Percentiles rank a stretch among this genome's conserved stretches.
Conservation (phyloP, 768 basidiomycete species). For the Podaxis sp. region DNA sequence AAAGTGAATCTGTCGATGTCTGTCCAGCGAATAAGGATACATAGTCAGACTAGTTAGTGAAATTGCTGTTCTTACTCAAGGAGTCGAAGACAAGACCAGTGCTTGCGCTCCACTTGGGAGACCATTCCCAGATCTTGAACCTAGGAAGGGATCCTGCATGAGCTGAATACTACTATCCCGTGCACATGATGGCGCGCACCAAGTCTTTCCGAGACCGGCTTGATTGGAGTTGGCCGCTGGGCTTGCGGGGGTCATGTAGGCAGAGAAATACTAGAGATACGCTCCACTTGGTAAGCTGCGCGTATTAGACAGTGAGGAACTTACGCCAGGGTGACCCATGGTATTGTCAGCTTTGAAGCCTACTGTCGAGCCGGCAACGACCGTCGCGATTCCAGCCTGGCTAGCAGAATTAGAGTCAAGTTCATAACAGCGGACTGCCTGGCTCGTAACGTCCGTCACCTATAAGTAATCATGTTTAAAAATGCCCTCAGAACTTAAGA, state of each 20-base stretch:
- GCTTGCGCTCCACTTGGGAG: slow-evolving; percentile 27
- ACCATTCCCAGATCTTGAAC: slow-evolving; percentile 44
- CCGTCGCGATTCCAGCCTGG: slow-evolving; percentile 27
- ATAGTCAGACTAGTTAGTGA: neutral
- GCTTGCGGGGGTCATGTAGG: slow-evolving; percentile 29
- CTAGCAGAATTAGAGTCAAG: slow-evolving; percentile 28
- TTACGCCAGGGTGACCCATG: slow-evolving; percentile 34
- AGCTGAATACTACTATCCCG: neutral
- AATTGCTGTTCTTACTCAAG: slow-evolving; percentile 20
- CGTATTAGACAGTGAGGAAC: neutral
- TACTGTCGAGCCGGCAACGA: slow-evolving; percentile 29
- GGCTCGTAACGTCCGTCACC: slow-evolving; percentile 33
- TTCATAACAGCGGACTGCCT: slow-evolving; percentile 35
- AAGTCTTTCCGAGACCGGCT: slow-evolving; percentile 42
- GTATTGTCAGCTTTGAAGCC: slow-evolving; percentile 30
- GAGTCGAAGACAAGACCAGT: slow-evolving; percentile 31
- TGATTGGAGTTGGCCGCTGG: slow-evolving; percentile 33
- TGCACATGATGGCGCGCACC: slow-evolving; percentile 17
- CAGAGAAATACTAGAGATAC: slow-evolving; percentile 27
- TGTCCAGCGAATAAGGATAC: neutral
- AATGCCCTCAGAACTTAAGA: neutral
- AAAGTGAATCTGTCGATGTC: slow-evolving; percentile 31
- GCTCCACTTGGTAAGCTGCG: neutral
- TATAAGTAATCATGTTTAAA: slow-evolving; percentile 9
- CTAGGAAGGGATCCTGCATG: slow-evolving; percentile 9